Percentiles rank a stretch among this genome's conserved stretches.
Conservation (phyloP, 768 basidiomycete genomes). For the Termitomyces sp. region DNA sequence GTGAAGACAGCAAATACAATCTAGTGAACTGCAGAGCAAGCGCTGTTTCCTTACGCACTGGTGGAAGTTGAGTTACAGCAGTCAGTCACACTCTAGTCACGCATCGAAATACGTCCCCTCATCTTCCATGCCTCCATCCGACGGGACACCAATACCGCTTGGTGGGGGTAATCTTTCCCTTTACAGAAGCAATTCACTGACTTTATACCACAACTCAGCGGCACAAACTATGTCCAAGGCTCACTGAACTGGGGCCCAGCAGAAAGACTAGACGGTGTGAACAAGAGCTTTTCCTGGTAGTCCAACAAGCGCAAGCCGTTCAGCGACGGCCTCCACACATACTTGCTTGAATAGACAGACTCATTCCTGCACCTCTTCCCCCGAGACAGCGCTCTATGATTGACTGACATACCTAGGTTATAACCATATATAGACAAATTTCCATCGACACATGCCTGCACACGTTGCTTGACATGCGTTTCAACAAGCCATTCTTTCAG, state of each 20-base stretch:
- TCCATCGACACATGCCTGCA: no score
- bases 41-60: no score
- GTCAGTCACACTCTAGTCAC: no score
- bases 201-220: conserved; percentile 24
- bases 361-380: conserved; percentile 42
- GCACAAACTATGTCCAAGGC: conserved; percentile 59
- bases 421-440: no score
- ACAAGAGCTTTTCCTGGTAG: conserved; percentile 77
- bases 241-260: conserved; percentile 75
- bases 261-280: conserved; percentile 49
- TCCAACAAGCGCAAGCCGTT: conserved; percentile 60
- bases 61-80: no score
- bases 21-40: no score
- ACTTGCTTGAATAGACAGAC: conserved; percentile 76
- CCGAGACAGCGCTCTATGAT: background rate
- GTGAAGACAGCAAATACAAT: no score
- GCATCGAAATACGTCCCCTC: no score
- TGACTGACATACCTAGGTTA: no score
- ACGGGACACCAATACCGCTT: no score
- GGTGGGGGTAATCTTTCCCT: conserved; percentile 23
- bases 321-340: conserved; percentile 68
- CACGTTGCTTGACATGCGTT: conserved; percentile 64
- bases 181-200: background rate
- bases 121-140: no score
- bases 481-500: conserved; percentile 76